Conservation (phyloP, 2,329 filamentous ascomycete genomes). For the Colletotrichum lentis region DNA sequence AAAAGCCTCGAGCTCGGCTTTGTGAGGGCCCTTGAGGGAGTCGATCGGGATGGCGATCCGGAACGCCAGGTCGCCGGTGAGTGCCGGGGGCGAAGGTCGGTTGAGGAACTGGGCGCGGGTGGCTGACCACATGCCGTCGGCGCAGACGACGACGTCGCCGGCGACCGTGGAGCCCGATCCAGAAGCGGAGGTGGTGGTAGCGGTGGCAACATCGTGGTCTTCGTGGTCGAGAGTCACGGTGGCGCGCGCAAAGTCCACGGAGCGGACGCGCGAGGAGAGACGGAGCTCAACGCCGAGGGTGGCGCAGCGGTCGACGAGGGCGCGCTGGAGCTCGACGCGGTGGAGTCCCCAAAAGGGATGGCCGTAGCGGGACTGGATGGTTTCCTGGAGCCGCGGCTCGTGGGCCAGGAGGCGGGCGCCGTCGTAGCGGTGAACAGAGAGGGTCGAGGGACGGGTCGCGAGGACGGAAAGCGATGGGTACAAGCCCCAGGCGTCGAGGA, state of each 20-base stretch:
- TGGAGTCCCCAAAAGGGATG: conserved; percentile 58
- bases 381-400: conserved; percentile 28
- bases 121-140: conserved; percentile 57
- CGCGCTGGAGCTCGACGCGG: conserved; percentile 57
- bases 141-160: conserved; percentile 57
- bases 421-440: conserved; percentile 39
- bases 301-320: conserved; percentile 51
- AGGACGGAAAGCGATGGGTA: conserved; percentile 25
- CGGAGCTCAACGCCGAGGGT: conserved; percentile 49
- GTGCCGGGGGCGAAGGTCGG: conserved; percentile 53
- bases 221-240: conserved; percentile 45
- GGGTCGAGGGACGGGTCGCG: conserved; percentile 34
- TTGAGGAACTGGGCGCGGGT: conserved; percentile 57
- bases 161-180: conserved; percentile 43
- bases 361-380: conserved; percentile 27
- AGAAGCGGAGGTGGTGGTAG: not conserved
- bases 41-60: conserved; percentile 59
- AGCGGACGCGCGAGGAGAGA: conserved; percentile 26
- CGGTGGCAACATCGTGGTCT: conserved; percentile 28
- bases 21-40: conserved; percentile 54
- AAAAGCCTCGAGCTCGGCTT: conserved; percentile 52
- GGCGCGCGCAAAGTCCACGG: conserved; percentile 28
- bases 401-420: conserved; percentile 38
- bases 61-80: conserved; percentile 66
- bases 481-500: conserved; percentile 36